Evolutionary conservation across 2,329 filamentous ascomycete species (phyloP), one percentile per base, ranked within the genome.

Genomic region (Fusarium multiceps): DNA sequence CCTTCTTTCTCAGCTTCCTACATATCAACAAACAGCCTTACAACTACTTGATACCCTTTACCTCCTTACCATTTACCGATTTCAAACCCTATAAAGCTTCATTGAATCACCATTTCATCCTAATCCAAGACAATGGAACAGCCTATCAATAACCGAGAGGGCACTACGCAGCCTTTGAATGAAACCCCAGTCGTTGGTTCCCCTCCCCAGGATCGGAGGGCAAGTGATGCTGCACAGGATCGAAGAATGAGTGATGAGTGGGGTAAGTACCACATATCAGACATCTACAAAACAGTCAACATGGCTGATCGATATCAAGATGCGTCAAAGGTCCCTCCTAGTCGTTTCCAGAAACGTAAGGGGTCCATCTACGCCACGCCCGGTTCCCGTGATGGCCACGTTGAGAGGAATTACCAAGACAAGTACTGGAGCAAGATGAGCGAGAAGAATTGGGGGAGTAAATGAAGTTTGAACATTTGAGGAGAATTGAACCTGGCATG

Each of bases 361-460:
- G 89, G 89, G 58, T 90, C 87, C 75, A 90, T 91, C 78, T 90
- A 89, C 76, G 87, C 88, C 48, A 92, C 90, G 11, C 89, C 88
- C 4, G 82, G 82, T 73, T 90, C 87, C 25, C 86, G 89, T 62
- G 90, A 92, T 77, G 89, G 88, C 20, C 88, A 90, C 75, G 81
- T 91, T 54, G 86, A 88, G 73, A 83, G 82, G 62, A 89, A 88
- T 76, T 86, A 86, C 56, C 84, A 85, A 68, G 81, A 86, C 72
- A 86, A 87, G 68, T 91, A 89, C 78, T 86, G 89, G 76, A 86
- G 88, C 66, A 89, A 86, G 74, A 84, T 87, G 70, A 83, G 80
- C 20, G 86, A 89, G 80, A 84, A 85, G 77, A 81, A 80, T 45
- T 80, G 81, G 68, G 74, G 75, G 6, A 66, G 46, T 62, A 84